Evolutionary conservation across 495 filamentous ascomycete genomes (phyloP).

Genomic region (Neohortaea acidophila): DNA sequence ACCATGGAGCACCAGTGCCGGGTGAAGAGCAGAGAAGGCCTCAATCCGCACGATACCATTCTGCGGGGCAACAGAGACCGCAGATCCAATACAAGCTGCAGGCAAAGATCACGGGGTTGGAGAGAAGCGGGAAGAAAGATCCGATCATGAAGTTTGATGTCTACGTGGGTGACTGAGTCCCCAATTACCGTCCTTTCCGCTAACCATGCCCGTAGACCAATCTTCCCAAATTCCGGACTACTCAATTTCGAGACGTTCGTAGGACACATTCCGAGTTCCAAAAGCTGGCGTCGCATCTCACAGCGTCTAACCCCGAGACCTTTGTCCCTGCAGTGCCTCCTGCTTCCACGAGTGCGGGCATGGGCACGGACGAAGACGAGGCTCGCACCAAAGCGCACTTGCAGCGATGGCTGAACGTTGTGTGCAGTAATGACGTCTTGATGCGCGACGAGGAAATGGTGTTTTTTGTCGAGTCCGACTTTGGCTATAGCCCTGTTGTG

Average conservation of each 20-base stretch:
- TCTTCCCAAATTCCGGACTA: conserved; percentile 90
- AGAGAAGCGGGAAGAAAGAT: conserved; percentile 87
- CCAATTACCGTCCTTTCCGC: neutral
- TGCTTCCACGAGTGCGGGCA: conserved; percentile 77
- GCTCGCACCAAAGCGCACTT: conserved; percentile 68
- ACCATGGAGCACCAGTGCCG: neutral
- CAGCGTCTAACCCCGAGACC: conserved; percentile 90
- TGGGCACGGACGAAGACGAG: conserved; percentile 95
- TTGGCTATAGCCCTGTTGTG: conserved; percentile 91
- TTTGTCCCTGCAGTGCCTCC: conserved; percentile 95
- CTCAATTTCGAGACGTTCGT: conserved; percentile 92
- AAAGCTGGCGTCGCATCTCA: conserved; percentile 85
- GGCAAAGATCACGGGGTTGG: conserved; percentile 83
- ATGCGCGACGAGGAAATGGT: conserved; percentile 94
- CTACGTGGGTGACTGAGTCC: conserved; percentile 46
- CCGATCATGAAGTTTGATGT: conserved; percentile 92
- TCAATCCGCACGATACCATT: conserved; percentile 13
- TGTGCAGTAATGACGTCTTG: conserved; percentile 81
- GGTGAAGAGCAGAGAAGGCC: conserved; percentile 15
- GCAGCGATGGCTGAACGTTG: conserved; percentile 88
- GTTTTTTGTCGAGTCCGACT: conserved; percentile 94
- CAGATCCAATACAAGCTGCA: conserved; percentile 47
- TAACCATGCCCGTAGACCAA: conserved; percentile 52
- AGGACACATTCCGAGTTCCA: conserved; percentile 89
- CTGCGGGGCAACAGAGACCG: conserved; percentile 7